These are phyloP conservation scores for Moringa oleifera DNA, from an alignment of 345 rosid species.

Conservation along the genomic window DNA sequence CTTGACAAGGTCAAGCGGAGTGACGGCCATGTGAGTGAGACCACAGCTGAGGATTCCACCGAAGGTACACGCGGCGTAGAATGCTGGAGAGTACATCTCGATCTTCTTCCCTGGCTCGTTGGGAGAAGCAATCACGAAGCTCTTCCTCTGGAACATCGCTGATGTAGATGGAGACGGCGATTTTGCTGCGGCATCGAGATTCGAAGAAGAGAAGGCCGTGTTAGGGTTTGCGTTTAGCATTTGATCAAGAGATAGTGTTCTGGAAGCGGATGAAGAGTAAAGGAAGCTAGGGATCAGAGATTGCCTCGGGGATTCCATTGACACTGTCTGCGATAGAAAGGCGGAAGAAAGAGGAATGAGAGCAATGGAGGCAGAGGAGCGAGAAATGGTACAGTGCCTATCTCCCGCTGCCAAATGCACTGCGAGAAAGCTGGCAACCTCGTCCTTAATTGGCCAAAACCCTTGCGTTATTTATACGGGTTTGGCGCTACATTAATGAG, in stretches of 20 bases:
- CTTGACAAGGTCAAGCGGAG: constrained; percentile 99
- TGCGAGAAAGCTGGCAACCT: constrained; percentile 15
- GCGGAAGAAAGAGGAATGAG: constrained; percentile 9
- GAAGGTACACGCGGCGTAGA: constrained; percentile 80
- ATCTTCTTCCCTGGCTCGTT: constrained; percentile 65
- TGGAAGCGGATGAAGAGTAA: constrained; percentile 44
- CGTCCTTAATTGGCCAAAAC: constrained; percentile 31
- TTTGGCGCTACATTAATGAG: background rate
- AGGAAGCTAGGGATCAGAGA: constrained; percentile 68
- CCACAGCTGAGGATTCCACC: constrained; percentile 98
- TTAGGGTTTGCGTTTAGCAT: constrained; percentile 27
- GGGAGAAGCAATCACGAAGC: constrained; percentile 50
- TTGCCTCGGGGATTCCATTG: constrained; percentile 50
- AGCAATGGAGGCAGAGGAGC: background rate
- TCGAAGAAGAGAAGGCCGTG: constrained; percentile 18
- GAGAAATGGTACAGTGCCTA: constrained; percentile 15
- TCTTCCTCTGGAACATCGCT: constrained; percentile 3
- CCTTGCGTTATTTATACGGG: constrained; percentile 19
- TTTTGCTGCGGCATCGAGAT: constrained; percentile 21
- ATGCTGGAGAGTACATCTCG: constrained; percentile 84
- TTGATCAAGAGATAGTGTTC: constrained; percentile 29
- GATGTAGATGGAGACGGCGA: constrained; percentile 18
- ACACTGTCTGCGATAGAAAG: constrained; percentile 7
- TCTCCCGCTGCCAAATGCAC: constrained; percentile 29
- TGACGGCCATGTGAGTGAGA: constrained; percentile 86